Conservation (phyloP, 768 basidiomycete species). For the Lenzites betulinus region DNA sequence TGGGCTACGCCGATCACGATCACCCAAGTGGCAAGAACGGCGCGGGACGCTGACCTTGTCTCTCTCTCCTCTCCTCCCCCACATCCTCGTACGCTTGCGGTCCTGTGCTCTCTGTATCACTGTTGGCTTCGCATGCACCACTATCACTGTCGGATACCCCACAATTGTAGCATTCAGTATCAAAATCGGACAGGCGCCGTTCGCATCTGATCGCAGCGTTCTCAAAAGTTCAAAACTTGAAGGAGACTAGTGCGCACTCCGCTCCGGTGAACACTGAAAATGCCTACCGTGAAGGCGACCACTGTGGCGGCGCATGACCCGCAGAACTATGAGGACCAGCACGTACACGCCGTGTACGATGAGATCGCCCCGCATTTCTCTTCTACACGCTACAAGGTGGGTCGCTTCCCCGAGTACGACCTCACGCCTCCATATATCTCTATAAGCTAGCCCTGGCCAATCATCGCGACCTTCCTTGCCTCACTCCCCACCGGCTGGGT, state of each 20-base stretch:
- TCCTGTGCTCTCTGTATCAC: slow-evolving; percentile 2
- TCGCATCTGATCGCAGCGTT: background rate
- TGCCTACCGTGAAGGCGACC: slow-evolving; percentile 25
- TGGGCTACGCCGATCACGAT: slow-evolving; percentile 60
- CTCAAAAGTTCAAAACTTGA: no score
- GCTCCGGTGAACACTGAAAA: no score
- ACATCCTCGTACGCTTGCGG: background rate
- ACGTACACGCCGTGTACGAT: slow-evolving; percentile 86
- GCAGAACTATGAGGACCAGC: slow-evolving; percentile 62
- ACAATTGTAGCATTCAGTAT: slow-evolving; percentile 11
- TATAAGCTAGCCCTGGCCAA: slow-evolving; percentile 77
- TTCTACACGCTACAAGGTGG: slow-evolving; percentile 85
- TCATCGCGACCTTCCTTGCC: slow-evolving; percentile 74
- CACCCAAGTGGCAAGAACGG: slow-evolving; percentile 12
- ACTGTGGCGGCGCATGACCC: slow-evolving; percentile 45
- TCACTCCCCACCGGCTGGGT: slow-evolving; percentile 75
- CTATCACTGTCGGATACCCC: slow-evolving; percentile 16
- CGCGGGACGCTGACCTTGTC: slow-evolving; percentile 6
- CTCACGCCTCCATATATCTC: background rate
- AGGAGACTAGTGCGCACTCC: no score
- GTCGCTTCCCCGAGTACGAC: slow-evolving; percentile 16
- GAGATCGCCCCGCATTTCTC: slow-evolving; percentile 87
- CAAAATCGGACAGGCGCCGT: background rate
- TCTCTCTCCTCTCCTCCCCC: background rate
- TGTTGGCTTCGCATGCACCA: background rate